Evolutionary conservation across 305 asterid genomes (phyloP).

Genomic region (Solanum hybrid): DNA sequence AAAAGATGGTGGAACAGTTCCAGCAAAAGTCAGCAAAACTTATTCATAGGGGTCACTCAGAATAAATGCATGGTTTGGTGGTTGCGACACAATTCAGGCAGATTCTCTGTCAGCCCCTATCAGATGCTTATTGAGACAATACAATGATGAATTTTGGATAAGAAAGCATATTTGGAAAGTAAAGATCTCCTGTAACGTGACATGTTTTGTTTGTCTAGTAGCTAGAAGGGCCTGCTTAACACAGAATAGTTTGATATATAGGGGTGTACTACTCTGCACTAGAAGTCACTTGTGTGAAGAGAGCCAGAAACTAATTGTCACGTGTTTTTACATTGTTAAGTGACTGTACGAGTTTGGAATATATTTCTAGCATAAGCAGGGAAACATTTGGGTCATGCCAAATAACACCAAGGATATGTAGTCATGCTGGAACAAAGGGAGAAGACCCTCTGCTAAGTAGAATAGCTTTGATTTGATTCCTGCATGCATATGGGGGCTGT

Average conservation of each 20-base stretch:
- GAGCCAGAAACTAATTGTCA: neutral
- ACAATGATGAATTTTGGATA: neutral
- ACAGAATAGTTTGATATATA: neutral
- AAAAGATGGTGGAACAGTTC: neutral
- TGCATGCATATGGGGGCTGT: neutral
- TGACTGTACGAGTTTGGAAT: neutral
- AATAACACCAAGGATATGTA: neutral
- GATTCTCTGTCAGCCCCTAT: neutral
- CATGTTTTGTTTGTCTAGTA: neutral
- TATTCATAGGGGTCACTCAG: neutral
- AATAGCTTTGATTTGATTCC: neutral
- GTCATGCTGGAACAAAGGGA: neutral
- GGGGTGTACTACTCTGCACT: neutral
- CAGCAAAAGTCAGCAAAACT: neutral
- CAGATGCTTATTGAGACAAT: neutral
- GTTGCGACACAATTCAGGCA: neutral
- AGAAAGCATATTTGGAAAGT: neutral
- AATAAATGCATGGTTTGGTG: neutral
- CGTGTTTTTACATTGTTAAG: neutral
- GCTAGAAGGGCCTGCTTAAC: neutral
- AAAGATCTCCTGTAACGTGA: neutral
- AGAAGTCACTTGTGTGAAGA: neutral
- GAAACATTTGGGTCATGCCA: neutral
- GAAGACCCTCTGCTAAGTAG: neutral
- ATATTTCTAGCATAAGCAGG: neutral